Conservation (phyloP, 352 stramenopile genomes). For the Pythium utonaiense region DNA sequence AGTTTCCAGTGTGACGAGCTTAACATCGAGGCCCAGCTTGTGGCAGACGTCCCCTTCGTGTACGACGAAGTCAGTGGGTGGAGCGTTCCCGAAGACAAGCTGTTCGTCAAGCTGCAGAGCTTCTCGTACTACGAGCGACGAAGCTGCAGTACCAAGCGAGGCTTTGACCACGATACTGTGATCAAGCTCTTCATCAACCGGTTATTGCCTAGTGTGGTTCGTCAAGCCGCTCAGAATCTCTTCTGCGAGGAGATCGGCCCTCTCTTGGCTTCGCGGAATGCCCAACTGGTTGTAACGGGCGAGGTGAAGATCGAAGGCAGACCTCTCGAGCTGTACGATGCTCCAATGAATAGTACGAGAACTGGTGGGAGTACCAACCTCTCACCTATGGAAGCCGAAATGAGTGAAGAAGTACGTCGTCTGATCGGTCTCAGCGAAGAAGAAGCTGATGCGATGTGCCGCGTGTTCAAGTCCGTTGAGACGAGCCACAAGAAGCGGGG, state of each 20-base stretch:
- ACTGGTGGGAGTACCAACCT: not conserved
- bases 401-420: slow-evolving; percentile 40
- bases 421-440: slow-evolving; percentile 49
- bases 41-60: slow-evolving; percentile 59
- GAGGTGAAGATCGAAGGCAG: slow-evolving; percentile 63
- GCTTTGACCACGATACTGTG: slow-evolving; percentile 67
- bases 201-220: slow-evolving; percentile 57
- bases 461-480: slow-evolving; percentile 50
- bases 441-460: slow-evolving; percentile 41
- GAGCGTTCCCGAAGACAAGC: slow-evolving; percentile 51
- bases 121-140: slow-evolving; percentile 72
- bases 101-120: slow-evolving; percentile 66
- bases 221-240: slow-evolving; percentile 50
- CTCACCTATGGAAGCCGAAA: slow-evolving; percentile 15
- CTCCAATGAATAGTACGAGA: slow-evolving; percentile 30
- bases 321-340: slow-evolving; percentile 56
- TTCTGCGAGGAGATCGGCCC: slow-evolving; percentile 62
- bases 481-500: slow-evolving; percentile 54
- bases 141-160: slow-evolving; percentile 47
- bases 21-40: slow-evolving; percentile 67
- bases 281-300: slow-evolving; percentile 53
- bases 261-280: slow-evolving; percentile 47
- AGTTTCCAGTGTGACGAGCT: slow-evolving; percentile 77
- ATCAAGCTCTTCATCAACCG: slow-evolving; percentile 83
- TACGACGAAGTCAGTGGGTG: slow-evolving; percentile 60